Evolutionary conservation across 306 rosid genomes (phyloP), one percentile per base, ranked within the genome.

Genomic region (Cicer yamashitae): DNA sequence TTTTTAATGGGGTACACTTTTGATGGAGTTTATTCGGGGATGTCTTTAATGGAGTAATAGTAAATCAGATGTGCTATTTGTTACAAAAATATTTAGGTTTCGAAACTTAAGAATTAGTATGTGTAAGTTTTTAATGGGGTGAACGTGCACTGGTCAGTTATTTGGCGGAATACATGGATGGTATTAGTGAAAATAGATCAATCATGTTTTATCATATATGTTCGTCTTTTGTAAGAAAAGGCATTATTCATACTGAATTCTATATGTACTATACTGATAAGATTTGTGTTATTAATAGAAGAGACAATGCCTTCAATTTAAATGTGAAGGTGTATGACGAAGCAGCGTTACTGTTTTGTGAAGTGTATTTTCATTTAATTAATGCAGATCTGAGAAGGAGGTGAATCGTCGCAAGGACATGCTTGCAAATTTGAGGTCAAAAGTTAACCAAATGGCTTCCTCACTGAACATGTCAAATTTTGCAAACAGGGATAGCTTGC

Each of bases 381-480:
- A 83, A 44, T 74, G 38, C 71, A 93, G 98, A 72, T 79, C 96
- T 40, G 90, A 91, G 79, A 91, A 91, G 81, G 96, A 93, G 91
- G 83, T 91, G 89, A 89, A 91, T 84, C 98, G 97, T 34, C 97
- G 97, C 73, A 89, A 84, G 87, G 97, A 93, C 71, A 85, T 87
- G 91, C 60, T 93, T 64, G 86, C 80, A 47, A 89, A 84, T 76
- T 82, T 93, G 88, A 91, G 91, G 82, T 75, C 93, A 41, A 91
- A 88, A 83, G 93, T 87, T 43, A 78, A 77, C 74, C 93, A 93
- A 83, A 93, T 93, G 96, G 90, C 96, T 73, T 91, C 93, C 44
- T 40, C 87, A 0, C 77, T 91, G 87, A 93, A 87, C 81, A 89
- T 84, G 86, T 89, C 97, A 20, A 82, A 84, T 79, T 83, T 91